Evolutionary conservation across 257 asterid species (phyloP), one percentile per base, ranked within the genome.

Genomic region (Nicotiana paniculata): DNA sequence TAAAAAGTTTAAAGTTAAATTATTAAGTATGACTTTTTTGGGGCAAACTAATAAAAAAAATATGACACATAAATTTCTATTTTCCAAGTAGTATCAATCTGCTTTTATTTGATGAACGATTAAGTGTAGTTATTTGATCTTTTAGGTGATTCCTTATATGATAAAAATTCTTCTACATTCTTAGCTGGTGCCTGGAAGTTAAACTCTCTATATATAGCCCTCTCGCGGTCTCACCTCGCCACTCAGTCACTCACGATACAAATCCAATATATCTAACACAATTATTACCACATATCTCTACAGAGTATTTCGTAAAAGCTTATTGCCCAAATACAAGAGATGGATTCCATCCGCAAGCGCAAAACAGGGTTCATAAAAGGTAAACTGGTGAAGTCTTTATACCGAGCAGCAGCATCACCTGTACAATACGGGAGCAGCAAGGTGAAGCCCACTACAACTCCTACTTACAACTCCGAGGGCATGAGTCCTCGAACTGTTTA

Each of bases 341-440:
- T 90, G 95, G 93, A 89, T 48, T 65, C 91, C 32, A 86, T 26
- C 72, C 83, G 93, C 39, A 84, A 86, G 83, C 87, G 90, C 57
- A 88, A 85, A 75, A 15, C 63, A 70, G 90, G 86, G 62, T 89
- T 88, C 77, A 66, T 85, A 64, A 90, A 88, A 81, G 84, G 91
- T 1, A 93, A 89, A 87, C 87, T 90, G 24, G 82, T 89, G 35
- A 86, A 76, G 89, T 83, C 95, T 6, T 65, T 93, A 70, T 80
- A 86, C 59, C 88, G 86, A 6, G 87, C 88, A 10, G 11, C 77
- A 72, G 83, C 84, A 43, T 77, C 86, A 80, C 85, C 87, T 83
- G 81, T 46, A 43, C 51, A 7, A 43, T 43, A 43, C 10, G 51
- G 51, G 51, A 43, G 51, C 51, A 9, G 51, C 51, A 43, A 43